phyloP scores from a whole-genome alignment of 768 basidiomycete species.

The Tulasnella sp. region DNA sequence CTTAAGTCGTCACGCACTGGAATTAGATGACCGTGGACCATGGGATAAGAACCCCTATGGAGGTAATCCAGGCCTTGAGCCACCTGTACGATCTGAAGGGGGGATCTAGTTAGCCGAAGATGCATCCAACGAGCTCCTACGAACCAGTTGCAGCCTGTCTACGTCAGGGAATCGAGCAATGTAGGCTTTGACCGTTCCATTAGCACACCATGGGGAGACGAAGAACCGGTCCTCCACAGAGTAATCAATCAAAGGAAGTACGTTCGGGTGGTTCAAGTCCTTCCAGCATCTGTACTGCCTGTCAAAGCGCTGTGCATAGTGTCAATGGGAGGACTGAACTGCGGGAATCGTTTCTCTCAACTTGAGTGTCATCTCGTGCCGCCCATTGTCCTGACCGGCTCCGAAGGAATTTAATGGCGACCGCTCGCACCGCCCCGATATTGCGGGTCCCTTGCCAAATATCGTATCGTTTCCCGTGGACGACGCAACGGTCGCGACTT shows the following conservation, averaged over 20 bases:
- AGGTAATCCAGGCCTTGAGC: constrained; percentile 24
- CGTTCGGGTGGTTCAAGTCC: constrained; percentile 21
- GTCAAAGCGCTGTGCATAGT: background rate
- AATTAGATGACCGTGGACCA: constrained; percentile 22
- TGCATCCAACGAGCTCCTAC: background rate
- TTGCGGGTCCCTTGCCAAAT: constrained; percentile 13
- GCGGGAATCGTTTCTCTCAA: background rate
- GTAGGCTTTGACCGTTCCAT: background rate
- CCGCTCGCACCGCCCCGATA: background rate
- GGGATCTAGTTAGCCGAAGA: background rate
- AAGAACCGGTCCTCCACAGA: background rate
- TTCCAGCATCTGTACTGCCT: constrained; percentile 6
- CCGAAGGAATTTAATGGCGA: constrained; percentile 3
- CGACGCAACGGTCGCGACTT: background rate
- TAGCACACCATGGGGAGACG: constrained; percentile 26
- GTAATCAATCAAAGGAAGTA: constrained; percentile 18
- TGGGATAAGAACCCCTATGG: background rate
- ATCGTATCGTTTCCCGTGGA: constrained; percentile 10
- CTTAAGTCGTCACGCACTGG: background rate
- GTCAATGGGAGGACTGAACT: background rate
- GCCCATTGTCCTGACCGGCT: background rate
- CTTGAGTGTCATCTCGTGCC: constrained; percentile 3
- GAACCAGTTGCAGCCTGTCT: constrained; percentile 5
- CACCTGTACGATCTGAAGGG: constrained; percentile 3
- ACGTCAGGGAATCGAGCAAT: background rate